A percentile compares a stretch with the other conserved stretches of the same genome.
Evolutionary conservation across 345 rosid species (phyloP).

Genomic region (Eucalyptus fibrosa): DNA sequence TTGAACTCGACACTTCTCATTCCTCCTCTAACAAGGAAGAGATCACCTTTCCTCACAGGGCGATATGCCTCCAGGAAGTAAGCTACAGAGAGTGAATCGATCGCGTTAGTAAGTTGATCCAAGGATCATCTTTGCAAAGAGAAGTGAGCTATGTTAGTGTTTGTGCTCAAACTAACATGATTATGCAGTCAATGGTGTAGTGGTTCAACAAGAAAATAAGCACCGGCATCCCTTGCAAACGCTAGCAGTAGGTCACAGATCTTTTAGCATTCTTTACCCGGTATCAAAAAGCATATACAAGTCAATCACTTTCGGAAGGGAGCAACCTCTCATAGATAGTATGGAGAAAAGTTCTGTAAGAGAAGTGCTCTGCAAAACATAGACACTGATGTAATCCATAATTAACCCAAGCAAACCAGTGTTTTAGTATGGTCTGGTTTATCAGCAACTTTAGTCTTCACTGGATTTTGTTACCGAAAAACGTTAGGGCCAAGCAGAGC

Average conservation of each 20-base stretch:
- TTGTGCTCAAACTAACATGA: neutral
- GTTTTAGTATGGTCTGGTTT: neutral
- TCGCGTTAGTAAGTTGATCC: neutral
- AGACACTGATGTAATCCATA: neutral
- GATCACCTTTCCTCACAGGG: conserved; percentile 90
- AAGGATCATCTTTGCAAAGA: neutral
- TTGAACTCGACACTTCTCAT: conserved; percentile 95
- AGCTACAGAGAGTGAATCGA: conserved; percentile 31
- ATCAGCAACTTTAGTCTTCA: neutral
- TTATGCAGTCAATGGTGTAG: neutral
- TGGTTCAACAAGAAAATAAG: neutral
- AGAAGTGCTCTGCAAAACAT: neutral
- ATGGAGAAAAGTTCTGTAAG: neutral
- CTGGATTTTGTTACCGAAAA: neutral
- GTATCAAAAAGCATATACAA: neutral
- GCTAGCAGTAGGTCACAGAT: neutral
- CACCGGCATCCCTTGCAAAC: neutral
- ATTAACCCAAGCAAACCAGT: neutral
- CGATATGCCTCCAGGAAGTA: conserved; percentile 89
- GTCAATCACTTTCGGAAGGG: neutral
- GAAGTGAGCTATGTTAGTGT: neutral
- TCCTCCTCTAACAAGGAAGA: conserved; percentile 92
- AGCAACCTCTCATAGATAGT: neutral
- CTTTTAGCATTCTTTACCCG: neutral
- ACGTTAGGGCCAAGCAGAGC: neutral